These are phyloP conservation scores for Thraustochytrium sp. DNA, from an alignment of 352 stramenopile genomes.

Conservation along the genomic window DNA sequence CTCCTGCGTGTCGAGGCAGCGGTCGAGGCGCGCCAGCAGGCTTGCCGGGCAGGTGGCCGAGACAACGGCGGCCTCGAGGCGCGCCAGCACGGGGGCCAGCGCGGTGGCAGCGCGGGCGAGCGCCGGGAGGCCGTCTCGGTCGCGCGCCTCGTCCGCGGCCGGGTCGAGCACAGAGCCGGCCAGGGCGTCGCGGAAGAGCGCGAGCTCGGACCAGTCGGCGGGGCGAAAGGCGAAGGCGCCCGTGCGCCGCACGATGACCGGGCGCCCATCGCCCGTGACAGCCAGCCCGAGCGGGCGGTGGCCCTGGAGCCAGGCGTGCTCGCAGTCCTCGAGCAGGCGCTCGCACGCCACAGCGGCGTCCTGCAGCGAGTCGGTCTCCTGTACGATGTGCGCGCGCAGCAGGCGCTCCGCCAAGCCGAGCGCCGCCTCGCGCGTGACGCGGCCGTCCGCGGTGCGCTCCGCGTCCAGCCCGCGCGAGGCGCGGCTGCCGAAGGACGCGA, in stretches of 20 bases:
- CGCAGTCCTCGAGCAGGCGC: constrained; percentile 9
- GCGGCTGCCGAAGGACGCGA: neutral
- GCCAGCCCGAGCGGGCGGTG: neutral
- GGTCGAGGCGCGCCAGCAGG: neutral
- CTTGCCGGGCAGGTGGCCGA: neutral
- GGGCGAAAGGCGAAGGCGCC: neutral
- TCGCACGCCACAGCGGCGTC: neutral
- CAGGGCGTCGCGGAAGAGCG: neutral
- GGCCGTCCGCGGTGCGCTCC: neutral
- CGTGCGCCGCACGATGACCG: neutral
- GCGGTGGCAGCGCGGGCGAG: neutral
- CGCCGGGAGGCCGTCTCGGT: neutral
- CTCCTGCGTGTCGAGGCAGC: neutral
- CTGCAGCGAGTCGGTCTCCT: neutral
- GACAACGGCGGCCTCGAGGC: neutral
- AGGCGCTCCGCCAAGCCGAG: neutral
- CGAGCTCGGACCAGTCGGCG: neutral
- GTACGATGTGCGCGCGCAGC: neutral
- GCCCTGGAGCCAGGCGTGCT: neutral
- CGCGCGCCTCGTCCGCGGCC: neutral
- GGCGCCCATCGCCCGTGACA: no score
- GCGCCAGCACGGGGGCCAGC: neutral
- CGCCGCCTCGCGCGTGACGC: neutral
- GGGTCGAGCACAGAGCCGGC: no score
- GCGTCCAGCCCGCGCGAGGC: neutral